These are phyloP conservation scores for Hamigera avellanea DNA, from an alignment of 495 filamentous ascomycete species.

Conservation along the genomic window DNA sequence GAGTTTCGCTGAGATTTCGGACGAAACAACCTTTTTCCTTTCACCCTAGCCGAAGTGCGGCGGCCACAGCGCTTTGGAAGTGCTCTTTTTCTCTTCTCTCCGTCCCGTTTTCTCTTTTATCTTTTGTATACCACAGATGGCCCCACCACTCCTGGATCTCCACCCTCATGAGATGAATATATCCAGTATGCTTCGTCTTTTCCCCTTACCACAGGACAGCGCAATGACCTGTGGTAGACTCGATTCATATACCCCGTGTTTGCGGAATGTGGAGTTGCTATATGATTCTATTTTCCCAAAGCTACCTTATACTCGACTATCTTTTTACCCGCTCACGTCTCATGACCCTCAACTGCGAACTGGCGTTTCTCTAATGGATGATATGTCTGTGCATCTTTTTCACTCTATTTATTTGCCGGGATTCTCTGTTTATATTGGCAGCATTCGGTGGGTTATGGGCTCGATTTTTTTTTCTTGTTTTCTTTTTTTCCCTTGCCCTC, in stretches of 20 bases:
- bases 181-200: not conserved
- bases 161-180: not conserved
- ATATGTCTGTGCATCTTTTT: no score
- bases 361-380: conserved; percentile 11
- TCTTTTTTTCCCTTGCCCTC: conserved; percentile 2
- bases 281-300: not conserved
- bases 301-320: not conserved
- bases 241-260: not conserved
- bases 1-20: conserved; percentile 68
- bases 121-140: not conserved
- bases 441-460: not conserved
- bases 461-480: conserved; percentile 1
- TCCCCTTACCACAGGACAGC: not conserved
- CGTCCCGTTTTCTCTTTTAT: not conserved
- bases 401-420: not conserved
- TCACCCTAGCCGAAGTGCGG: not conserved
- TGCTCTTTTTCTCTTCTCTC: not conserved
- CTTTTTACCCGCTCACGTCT: conserved; percentile 12
- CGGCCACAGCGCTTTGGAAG: not conserved
- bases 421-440: conserved; percentile 4
- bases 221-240: no score
- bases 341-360: conserved; percentile 16
- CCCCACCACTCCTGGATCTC: not conserved
- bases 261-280: conserved; percentile 1
- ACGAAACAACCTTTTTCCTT: conserved; percentile 3